Percentiles rank a stretch among this genome's conserved stretches.
Conservation (phyloP, 768 basidiomycete species). For the Mycena leptocephala region DNA sequence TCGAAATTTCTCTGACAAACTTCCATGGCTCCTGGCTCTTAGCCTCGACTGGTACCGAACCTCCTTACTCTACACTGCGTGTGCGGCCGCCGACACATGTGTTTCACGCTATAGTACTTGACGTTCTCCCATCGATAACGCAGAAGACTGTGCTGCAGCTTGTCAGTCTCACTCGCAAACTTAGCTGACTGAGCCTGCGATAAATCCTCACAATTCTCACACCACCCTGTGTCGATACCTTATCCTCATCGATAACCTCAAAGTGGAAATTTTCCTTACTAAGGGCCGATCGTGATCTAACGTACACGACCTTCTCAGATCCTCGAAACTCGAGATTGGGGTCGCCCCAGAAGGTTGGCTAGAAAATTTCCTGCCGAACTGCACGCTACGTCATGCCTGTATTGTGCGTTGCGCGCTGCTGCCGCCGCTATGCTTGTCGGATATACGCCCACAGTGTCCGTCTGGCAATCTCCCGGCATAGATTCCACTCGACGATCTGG, state of each 20-base stretch:
- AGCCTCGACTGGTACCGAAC: neutral
- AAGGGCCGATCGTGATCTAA: constrained; percentile 13
- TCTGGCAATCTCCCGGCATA: neutral
- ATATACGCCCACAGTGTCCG: neutral
- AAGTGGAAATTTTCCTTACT: constrained; percentile 16
- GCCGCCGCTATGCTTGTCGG: too few species aligned
- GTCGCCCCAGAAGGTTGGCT: constrained; percentile 1
- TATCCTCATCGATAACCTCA: constrained; percentile 23
- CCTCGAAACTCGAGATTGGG: neutral
- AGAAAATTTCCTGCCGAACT: neutral
- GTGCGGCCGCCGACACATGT: neutral
- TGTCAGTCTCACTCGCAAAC: neutral
- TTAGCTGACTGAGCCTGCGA: neutral
- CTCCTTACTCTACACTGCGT: neutral
- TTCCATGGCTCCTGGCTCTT: neutral
- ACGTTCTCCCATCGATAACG: neutral
- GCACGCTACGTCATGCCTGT: neutral
- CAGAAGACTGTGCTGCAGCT: neutral
- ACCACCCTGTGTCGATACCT: neutral
- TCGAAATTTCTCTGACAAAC: too few species aligned
- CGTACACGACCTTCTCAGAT: constrained; percentile 2
- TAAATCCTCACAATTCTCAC: neutral
- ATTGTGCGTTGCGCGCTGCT: neutral
- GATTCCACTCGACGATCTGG: neutral
- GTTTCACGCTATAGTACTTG: neutral